Evolutionary conservation across 306 rosid species (phyloP), one percentile per base, ranked within the genome.

Genomic region (Medicago ruthenica): DNA sequence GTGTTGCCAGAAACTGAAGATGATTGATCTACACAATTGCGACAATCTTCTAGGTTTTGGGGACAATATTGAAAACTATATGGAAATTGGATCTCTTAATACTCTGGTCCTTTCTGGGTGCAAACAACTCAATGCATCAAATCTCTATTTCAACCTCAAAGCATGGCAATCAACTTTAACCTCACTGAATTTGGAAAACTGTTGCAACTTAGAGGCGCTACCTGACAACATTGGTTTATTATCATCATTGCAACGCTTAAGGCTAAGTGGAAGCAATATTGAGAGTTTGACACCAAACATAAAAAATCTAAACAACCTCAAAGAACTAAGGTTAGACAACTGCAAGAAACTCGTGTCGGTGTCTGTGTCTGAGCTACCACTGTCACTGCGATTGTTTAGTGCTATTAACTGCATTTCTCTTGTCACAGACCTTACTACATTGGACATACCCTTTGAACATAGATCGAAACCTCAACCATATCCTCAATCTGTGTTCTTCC

Each of bases 371-470:
- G 67, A 54, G 42, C 58, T 76, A 53, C 74, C 74, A 37, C 14
- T 27, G 1, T 76, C 58, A 0, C 20, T 76, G 31, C 7, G 3
- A 20, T 3, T 54, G 11, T 66, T 76, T n/a, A 57, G 55, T 66
- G 74, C 80, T 13, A 15, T 11, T 16, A 76, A 76, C 9, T 76
- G 74, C 44, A 7, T 42, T 37, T 76, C 73, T 5, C n/a, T 76
- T 9, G 16, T 8, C 16, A 20, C 73, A 3, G n/a, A 22, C 18
- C 36, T 73, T 53, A 59, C 58, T 59, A 15, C 47, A 1, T 41
- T 73, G 67, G 21, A 61, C 67, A 14, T 61, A 61, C 68, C 67
- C n/a, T 72, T 24, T 31, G 27, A 55, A 17, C 66, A 13, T 18
- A 36, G 45, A n/a, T 8, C 15, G 16, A 37, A 15, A 65, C 31